A percentile compares a stretch with the other conserved stretches of the same genome.
Conservation (phyloP, 257 asterid species). For the Cynanchum wilfordii region DNA sequence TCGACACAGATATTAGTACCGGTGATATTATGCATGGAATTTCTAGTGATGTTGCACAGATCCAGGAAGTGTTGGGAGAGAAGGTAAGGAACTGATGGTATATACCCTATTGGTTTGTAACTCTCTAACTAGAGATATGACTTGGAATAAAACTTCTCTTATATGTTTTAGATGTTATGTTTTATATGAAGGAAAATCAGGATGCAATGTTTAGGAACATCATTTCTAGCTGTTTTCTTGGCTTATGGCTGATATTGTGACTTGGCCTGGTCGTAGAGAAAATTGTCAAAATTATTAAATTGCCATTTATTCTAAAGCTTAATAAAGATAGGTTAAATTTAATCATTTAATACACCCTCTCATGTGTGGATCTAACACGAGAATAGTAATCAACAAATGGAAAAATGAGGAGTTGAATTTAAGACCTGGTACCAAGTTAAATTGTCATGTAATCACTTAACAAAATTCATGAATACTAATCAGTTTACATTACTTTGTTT, state of each 20-base stretch:
- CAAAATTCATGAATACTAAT: neutral
- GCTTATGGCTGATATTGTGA: neutral
- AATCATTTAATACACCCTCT: no score
- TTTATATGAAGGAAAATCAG: neutral
- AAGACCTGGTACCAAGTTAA: no score
- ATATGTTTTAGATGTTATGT: neutral
- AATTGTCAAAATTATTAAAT: neutral
- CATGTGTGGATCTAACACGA: no score
- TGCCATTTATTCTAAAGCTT: no score
- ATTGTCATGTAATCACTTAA: no score
- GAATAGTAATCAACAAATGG: no score
- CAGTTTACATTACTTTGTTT: constrained; percentile 5
- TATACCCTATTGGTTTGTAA: neutral
- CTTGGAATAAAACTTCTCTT: neutral
- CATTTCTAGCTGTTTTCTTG: neutral
- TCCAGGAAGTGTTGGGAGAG: constrained; percentile 89
- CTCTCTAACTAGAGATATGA: neutral
- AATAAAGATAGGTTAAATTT: no score
- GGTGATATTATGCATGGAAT: constrained; percentile 89
- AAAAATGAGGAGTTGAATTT: no score
- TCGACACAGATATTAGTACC: constrained; percentile 64
- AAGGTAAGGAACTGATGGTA: constrained; percentile 38
- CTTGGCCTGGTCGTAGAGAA: neutral
- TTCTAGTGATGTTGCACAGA: constrained; percentile 84
- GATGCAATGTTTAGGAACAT: neutral